Base-by-base conservation (phyloP, 108 stramenopile genomes). In the Seminavis robusta region DNA sequence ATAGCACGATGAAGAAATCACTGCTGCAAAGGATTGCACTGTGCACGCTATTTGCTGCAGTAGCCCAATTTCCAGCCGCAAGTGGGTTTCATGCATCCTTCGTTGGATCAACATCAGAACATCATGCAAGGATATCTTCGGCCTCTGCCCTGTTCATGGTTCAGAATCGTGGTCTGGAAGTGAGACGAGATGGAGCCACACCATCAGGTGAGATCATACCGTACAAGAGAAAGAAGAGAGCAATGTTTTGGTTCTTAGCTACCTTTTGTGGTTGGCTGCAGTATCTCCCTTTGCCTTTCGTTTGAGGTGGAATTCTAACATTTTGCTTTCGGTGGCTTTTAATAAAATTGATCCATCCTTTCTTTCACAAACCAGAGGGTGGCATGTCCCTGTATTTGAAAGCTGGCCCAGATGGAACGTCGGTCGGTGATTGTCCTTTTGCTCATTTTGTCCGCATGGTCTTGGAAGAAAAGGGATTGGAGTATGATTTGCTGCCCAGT, bases 401-500 rank as follows among this genome's bases (percentile, higher is more conserved):
- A 61, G 85, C 91, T 25, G 86, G 73, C 16, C 46, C 72, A 47
- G 85, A 84, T 46, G 86, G 84, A 0, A 65, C 50, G 13, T 70
- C 77, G 16, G 70, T 84, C 0, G 91, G 91, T 11, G 91, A 92
- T 49, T 92, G 91, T 59, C 91, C 91, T 27, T 92, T 88, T 63
- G 87, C 81, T 0, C 91, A 92, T 61, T 78, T 59, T 54, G 80
- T 92, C 2, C 74, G 91, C 1, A 71, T 92, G 67, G 86, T 92
- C 2, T 64, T 92, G 23, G 69, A 83, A 44, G 87, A 88, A 56
- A 88, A 86, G 46, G 62, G 59, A 20, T 73, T 92, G 36, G 73
- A 81, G 10, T 92, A 92, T 42, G 67, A 84, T 4, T 45, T 92
- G 21, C 24, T 65, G 40, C 91, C 91, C 4, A 49, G 59, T 13